Conservation (phyloP, 257 asterid genomes). For the Eucommia ulmoides region DNA sequence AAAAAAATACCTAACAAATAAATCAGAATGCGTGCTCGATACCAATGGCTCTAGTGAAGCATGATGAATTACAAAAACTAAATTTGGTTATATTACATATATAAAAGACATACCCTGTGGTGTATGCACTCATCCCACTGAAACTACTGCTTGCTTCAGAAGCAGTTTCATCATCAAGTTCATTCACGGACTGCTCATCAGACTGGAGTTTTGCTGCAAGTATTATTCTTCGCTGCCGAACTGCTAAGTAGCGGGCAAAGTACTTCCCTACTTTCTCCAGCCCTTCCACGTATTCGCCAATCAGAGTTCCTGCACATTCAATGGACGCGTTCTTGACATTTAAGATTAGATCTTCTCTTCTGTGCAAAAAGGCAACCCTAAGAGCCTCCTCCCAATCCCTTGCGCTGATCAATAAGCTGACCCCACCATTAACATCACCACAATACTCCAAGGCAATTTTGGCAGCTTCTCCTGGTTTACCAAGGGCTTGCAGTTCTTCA, state of each 20-base stretch:
- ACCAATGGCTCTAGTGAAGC: slow-evolving; percentile 1
- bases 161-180: slow-evolving; percentile 79
- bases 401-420: slow-evolving; percentile 62
- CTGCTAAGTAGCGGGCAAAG: slow-evolving; percentile 74
- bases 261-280: slow-evolving; percentile 90
- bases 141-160: slow-evolving; percentile 89
- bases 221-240: slow-evolving; percentile 78
- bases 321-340: slow-evolving; percentile 64
- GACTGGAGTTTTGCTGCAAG: slow-evolving; percentile 84
- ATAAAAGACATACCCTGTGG: slow-evolving; percentile 56
- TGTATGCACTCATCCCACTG: slow-evolving; percentile 98
- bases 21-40: not conserved
- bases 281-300: slow-evolving; percentile 71
- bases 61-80: not conserved
- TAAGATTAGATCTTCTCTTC: slow-evolving; percentile 54
- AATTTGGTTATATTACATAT: not conserved
- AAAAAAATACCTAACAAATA: not conserved
- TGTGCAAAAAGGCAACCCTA: slow-evolving; percentile 63
- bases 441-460: slow-evolving; percentile 79
- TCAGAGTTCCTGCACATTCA: slow-evolving; percentile 60
- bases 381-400: slow-evolving; percentile 96
- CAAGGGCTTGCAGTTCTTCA: slow-evolving; percentile 89
- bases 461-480: slow-evolving; percentile 89
- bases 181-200: slow-evolving; percentile 39
- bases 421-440: slow-evolving; percentile 47